Evolutionary conservation across 1,284 basidiomycete species (phyloP), one percentile per base, ranked within the genome.

Genomic region (Marasmius tenuissimus): DNA sequence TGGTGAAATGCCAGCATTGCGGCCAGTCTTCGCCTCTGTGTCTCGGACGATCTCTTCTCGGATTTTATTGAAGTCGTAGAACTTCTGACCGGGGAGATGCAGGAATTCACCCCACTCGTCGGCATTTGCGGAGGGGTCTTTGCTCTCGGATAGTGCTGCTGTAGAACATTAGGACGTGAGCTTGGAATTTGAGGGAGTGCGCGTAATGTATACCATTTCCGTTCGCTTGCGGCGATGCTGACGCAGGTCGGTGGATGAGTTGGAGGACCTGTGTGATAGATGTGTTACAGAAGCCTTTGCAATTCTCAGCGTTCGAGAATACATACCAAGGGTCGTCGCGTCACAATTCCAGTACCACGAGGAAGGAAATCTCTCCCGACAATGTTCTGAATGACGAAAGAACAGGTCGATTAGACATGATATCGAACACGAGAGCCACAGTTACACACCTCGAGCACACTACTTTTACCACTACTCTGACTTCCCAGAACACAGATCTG

Each of bases 91-190:
- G 0, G 97, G 96, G 52, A 97, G 84, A 74, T 97, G 95, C 50
- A 98, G 80, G 82, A 99, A 99, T 79, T 99, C 97, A 72, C 96
- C 97, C 97, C 97, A 99, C 78, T 98, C 97, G 70, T 97, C 88
- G 63, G 88, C 81, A 75, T 96, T 97, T 73, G 89, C 92, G 55
- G 84, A 81, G 67, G 89, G 83, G 75, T 91, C 88, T 39, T 69
- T 70, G n/a, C 71, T 69, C 65, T 78, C 53, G 77, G 61, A 80
- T 77, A 54, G 74, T 68, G 45, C 81, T 83, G 76, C 78, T 82
- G 72, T 27, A 61, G 62, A 64, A 61, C 52, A 47, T 35, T 16
- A 5, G 57, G 51, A 52, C 52, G 37, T 61, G 34, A 60, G 60
- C 56, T 37, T 55, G 45, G 55, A 51, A 40, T 59, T 60, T 27